phyloP scores from a whole-genome alignment of 352 stramenopile species.

The Phytophthora boehmeriae region DNA sequence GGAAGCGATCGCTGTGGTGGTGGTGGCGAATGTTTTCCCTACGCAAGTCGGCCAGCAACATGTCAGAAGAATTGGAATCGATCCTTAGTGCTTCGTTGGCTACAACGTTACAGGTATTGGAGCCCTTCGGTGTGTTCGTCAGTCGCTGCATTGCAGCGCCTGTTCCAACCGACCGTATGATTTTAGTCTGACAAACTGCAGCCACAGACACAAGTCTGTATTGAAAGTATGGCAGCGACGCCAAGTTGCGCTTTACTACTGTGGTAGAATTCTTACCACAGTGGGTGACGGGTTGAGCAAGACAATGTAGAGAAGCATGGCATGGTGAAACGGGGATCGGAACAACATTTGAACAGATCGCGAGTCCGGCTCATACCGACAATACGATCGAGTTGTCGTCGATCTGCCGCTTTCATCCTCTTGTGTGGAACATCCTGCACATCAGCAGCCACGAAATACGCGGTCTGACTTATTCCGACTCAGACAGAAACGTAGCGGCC shows the following conservation, averaged over 20 bases:
- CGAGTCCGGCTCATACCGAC: conserved; percentile 14
- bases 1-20: no score
- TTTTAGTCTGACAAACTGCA: conserved; percentile 12
- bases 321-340: conserved; percentile 19
- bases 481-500: no score
- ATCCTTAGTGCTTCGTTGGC: neutral
- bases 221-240: neutral
- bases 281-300: conserved; percentile 7
- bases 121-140: conserved; percentile 8
- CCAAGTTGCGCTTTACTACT: conserved; percentile 5
- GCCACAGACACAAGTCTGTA: conserved; percentile 9
- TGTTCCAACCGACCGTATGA: conserved; percentile 30
- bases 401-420: neutral
- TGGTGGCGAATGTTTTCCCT: neutral
- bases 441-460: no score
- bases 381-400: conserved; percentile 13
- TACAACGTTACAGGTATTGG: neutral
- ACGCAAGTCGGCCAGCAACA: neutral
- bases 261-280: conserved; percentile 14
- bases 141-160: conserved; percentile 8
- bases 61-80: neutral
- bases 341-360: conserved; percentile 24
- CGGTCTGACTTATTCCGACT: no score
- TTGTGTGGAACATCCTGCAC: neutral
- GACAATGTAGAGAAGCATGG: neutral